Conservation (phyloP, 306 rosid species). For the Cucumis sativus region Cucumber_9930_V3 NC_026658.2:15713501-15714000, state of each 20-base stretch:
- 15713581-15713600: neutral
- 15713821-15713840: neutral
- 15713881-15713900: neutral
- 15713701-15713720: neutral
- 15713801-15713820: no score
- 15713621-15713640: slow-evolving; percentile 5
- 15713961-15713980: no score
- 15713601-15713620: neutral
- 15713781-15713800: no score
- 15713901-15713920: no score
- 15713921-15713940: no score
- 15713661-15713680: slow-evolving; percentile 14
- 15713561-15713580: neutral
- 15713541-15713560: no score
- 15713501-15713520: no score
- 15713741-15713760: neutral
- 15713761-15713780: neutral
- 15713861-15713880: neutral
- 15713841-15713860: neutral
- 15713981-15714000: no score
- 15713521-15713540: no score
- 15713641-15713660: slow-evolving; percentile 8
- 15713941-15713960: no score
- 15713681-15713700: slow-evolving; percentile 14
- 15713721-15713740: neutral